These are phyloP conservation scores for Monosporascus sp. DNA, from an alignment of 2,329 filamentous ascomycete species.

Conservation along the genomic window DNA sequence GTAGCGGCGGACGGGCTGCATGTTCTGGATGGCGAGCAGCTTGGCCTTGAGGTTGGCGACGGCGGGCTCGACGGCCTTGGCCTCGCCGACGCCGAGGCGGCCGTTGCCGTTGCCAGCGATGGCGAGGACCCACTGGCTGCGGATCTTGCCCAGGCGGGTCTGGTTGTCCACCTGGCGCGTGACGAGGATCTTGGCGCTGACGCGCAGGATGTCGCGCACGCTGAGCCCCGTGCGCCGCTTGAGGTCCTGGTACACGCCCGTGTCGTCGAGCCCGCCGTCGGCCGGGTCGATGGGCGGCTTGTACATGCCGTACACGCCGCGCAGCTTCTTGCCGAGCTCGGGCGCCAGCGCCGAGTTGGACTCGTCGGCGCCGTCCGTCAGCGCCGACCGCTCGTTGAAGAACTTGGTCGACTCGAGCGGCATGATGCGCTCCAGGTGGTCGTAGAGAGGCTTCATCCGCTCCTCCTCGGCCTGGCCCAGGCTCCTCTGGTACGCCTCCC, in stretches of 20 bases:
- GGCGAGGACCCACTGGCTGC: conserved; percentile 66
- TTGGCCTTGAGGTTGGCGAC: conserved; percentile 68
- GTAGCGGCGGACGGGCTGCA: conserved; percentile 87
- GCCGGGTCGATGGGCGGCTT: conserved; percentile 42
- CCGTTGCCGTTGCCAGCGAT: conserved; percentile 86
- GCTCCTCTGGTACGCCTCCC: neutral
- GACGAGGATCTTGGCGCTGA: conserved; percentile 71
- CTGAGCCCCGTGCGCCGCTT: conserved; percentile 51
- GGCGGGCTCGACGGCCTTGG: conserved; percentile 71
- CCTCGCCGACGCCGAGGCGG: conserved; percentile 81
- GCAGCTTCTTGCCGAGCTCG: conserved; percentile 45
- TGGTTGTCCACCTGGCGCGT: conserved; percentile 77
- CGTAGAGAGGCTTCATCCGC: neutral
- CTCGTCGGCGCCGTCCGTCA: conserved; percentile 27
- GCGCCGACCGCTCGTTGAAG: conserved; percentile 29
- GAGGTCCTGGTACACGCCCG: conserved; percentile 45
- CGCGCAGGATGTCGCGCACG: conserved; percentile 43
- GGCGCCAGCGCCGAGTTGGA: conserved; percentile 42
- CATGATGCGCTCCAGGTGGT: conserved; percentile 12
- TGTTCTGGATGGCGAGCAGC: conserved; percentile 80
- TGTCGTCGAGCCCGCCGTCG: conserved; percentile 46
- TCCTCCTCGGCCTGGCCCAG: neutral
- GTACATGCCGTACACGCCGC: conserved; percentile 48
- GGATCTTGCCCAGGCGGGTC: conserved; percentile 92
- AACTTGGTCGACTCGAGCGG: conserved; percentile 17